A percentile compares a stretch with the other conserved stretches of the same genome.
Conservation (phyloP, 768 basidiomycete genomes). For the Boletus tomentosulus region DNA sequence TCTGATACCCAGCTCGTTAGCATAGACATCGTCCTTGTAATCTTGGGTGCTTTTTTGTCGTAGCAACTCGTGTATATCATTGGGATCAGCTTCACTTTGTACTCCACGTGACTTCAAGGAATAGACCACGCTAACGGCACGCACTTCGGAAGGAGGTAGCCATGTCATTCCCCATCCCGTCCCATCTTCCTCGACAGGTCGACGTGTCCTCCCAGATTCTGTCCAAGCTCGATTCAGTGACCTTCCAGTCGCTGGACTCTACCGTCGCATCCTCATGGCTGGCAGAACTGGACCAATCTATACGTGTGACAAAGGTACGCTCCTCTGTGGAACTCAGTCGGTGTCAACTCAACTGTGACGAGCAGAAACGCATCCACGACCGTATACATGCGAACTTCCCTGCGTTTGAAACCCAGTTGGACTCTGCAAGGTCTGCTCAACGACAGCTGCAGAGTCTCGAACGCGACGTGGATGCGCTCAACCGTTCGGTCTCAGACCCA, state of each 20-base stretch:
- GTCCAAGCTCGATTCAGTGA: slow-evolving; percentile 62
- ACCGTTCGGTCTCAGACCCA: slow-evolving; percentile 48
- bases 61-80: slow-evolving; percentile 19
- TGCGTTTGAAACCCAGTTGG: slow-evolving; percentile 59
- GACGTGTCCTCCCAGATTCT: slow-evolving; percentile 73
- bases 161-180: slow-evolving; percentile 75
- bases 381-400: slow-evolving; percentile 64
- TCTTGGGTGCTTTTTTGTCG: slow-evolving; percentile 17
- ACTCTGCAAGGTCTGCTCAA: slow-evolving; percentile 62
- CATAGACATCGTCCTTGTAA: slow-evolving; percentile 27
- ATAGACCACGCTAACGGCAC: not conserved
- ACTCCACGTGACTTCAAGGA: slow-evolving; percentile 17
- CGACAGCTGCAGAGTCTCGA: slow-evolving; percentile 49
- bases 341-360: slow-evolving; percentile 7
- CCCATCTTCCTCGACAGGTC: slow-evolving; percentile 66
- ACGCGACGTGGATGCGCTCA: slow-evolving; percentile 49
- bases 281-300: slow-evolving; percentile 65
- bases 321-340: not conserved
- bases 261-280: slow-evolving; percentile 66
- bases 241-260: slow-evolving; percentile 54
- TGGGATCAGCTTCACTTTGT: not conserved
- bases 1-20: slow-evolving; percentile 26
- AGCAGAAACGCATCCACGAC: slow-evolving; percentile 65
- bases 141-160: not conserved
- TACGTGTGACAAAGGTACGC: slow-evolving; percentile 64